phyloP scores from a whole-genome alignment of 345 rosid species.

The Lepidium sativum region DNA sequence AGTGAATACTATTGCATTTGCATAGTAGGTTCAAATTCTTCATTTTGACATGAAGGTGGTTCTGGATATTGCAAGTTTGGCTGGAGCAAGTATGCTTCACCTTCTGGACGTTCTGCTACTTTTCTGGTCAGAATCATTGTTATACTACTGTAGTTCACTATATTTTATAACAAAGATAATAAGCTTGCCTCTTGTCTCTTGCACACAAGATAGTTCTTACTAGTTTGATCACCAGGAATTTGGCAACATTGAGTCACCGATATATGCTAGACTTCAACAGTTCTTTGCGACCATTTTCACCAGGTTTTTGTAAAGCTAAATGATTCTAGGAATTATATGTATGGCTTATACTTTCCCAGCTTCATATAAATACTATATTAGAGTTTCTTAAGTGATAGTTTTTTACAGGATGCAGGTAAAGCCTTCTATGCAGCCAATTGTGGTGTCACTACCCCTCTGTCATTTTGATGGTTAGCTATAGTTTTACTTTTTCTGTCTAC shows the following conservation, averaged over 20 bases:
- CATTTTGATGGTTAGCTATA: slow-evolving; percentile 78
- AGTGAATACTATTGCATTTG: not conserved
- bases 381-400: not conserved
- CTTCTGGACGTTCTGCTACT: slow-evolving; percentile 73
- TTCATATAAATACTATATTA: not conserved
- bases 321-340: not conserved
- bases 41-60: slow-evolving; percentile 44
- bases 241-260: slow-evolving; percentile 84
- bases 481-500: not conserved
- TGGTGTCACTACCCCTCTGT: slow-evolving; percentile 76
- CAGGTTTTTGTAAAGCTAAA: slow-evolving; percentile 43
- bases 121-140: slow-evolving; percentile 45
- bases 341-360: not conserved
- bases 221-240: slow-evolving; percentile 56
- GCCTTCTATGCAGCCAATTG: slow-evolving; percentile 58
- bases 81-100: slow-evolving; percentile 69
- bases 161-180: not conserved
- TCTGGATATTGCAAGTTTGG: slow-evolving; percentile 93
- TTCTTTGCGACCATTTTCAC: slow-evolving; percentile 62
- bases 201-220: slow-evolving; percentile 19
- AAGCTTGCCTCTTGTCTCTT: slow-evolving; percentile 1
- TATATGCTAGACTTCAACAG: slow-evolving; percentile 63
- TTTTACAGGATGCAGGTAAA: slow-evolving; percentile 78
- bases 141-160: not conserved
- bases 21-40: not conserved